Evolutionary conservation across 129 eudicot genomes (phyloP).

Genomic region (Flaveria ramosissima): DNA sequence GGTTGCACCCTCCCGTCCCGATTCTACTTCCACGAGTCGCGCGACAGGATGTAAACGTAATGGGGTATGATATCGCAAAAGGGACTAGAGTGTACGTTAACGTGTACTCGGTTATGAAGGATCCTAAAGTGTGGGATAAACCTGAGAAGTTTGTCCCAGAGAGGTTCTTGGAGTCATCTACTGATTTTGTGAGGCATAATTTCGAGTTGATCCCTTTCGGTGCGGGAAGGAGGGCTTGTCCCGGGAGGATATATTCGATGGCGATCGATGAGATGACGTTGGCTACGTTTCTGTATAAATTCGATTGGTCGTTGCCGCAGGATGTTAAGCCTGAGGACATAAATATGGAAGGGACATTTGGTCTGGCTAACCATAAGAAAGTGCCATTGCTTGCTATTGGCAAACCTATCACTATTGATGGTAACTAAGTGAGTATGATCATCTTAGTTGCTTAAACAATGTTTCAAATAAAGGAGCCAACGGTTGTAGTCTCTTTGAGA

Average conservation of each 20-base stretch:
- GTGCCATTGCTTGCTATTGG: conserved; percentile 17
- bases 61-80: conserved; percentile 3
- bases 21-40: conserved; percentile 5
- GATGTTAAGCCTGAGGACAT: conserved; percentile 7
- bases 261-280: conserved; percentile 3
- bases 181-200: background rate
- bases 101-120: conserved; percentile 12
- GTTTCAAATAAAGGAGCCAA: background rate
- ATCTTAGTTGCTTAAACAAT: background rate
- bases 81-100: conserved; percentile 7
- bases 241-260: conserved; percentile 14
- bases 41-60: background rate
- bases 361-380: conserved; percentile 9
- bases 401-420: background rate
- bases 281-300: background rate
- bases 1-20: conserved; percentile 13
- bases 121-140: conserved; percentile 20
- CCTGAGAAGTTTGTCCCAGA: conserved; percentile 11
- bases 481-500: background rate
- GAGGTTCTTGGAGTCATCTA: conserved; percentile 17
- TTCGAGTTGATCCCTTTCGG: conserved; percentile 18
- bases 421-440: background rate
- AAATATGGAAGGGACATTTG: conserved; percentile 15
- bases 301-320: background rate
- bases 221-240: conserved; percentile 12